Percentiles rank a stretch among this genome's conserved stretches.
Conservation (phyloP, 2,329 filamentous ascomycete genomes). For the Beauveria pseudobassiana region DNA sequence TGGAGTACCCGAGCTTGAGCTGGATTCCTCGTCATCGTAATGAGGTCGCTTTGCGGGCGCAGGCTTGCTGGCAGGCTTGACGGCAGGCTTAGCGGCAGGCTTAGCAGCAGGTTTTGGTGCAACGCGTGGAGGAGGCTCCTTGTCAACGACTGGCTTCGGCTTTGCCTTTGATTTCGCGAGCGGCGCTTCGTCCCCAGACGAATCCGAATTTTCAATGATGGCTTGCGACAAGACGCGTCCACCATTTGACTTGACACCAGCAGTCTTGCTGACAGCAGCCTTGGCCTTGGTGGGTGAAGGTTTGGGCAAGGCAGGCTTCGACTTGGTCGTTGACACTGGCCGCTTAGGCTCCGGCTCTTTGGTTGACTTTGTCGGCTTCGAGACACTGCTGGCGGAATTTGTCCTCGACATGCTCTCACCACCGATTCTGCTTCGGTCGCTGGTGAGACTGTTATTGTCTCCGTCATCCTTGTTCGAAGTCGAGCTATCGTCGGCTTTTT, state of each 20-base stretch:
- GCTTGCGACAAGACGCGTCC: slow-evolving; percentile 46
- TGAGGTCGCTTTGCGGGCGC: slow-evolving; percentile 42
- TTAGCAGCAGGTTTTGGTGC: slow-evolving; percentile 20
- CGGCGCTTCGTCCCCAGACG: slow-evolving; percentile 42
- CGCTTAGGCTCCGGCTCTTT: slow-evolving; percentile 51
- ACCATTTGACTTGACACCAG: slow-evolving; percentile 27
- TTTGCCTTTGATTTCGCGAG: slow-evolving; percentile 21
- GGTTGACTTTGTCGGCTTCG: slow-evolving; percentile 51
- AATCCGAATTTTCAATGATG: slow-evolving; percentile 49
- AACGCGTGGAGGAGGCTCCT: slow-evolving; percentile 12
- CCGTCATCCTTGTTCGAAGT: slow-evolving; percentile 32
- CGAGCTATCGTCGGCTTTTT: slow-evolving; percentile 42
- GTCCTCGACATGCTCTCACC: slow-evolving; percentile 42
- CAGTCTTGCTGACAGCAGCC: slow-evolving; percentile 19
- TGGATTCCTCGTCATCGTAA: slow-evolving; percentile 47
- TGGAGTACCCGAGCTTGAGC: slow-evolving; percentile 52
- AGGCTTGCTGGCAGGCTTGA: slow-evolving; percentile 17
- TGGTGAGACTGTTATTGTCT: slow-evolving; percentile 20
- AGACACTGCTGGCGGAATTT: slow-evolving; percentile 40
- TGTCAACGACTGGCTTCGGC: slow-evolving; percentile 10
- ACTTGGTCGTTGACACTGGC: slow-evolving; percentile 32
- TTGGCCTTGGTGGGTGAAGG: slow-evolving; percentile 37
- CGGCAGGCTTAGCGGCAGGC: slow-evolving; percentile 7
- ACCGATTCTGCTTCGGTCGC: slow-evolving; percentile 24
- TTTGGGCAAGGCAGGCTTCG: slow-evolving; percentile 30